phyloP scores from a whole-genome alignment of 192 early-diverging fungal species.

The Phlyctochytrium bullatum region DNA sequence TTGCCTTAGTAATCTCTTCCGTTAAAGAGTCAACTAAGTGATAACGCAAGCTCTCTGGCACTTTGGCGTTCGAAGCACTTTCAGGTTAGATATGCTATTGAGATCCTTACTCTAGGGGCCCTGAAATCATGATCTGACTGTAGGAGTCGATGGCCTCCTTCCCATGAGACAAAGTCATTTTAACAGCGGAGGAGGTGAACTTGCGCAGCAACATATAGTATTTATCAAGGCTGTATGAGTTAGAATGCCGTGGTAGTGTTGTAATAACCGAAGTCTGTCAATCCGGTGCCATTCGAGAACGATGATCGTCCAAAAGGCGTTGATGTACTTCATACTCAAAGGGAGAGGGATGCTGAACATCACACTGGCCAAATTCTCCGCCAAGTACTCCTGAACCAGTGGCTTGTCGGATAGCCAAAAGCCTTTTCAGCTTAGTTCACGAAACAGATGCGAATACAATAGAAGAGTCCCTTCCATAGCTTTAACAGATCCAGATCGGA shows the following conservation, averaged over 20 bases:
- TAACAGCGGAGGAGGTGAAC: too few relatives aligned
- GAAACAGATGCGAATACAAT: slow-evolving; percentile 70
- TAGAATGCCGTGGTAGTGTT: background rate
- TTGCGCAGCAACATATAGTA: slow-evolving; percentile 70
- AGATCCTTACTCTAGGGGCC: too few relatives aligned
- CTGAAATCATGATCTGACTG: too few relatives aligned
- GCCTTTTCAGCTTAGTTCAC: slow-evolving; percentile 48
- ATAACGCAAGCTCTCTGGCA: too few relatives aligned
- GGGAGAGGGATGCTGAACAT: slow-evolving; percentile 45
- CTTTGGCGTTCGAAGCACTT: too few relatives aligned
- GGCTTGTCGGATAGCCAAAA: slow-evolving; percentile 98
- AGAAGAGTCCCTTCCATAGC: slow-evolving; percentile 92
- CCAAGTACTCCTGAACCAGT: slow-evolving; percentile 83
- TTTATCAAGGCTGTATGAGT: slow-evolving; percentile 65
- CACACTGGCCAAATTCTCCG: slow-evolving; percentile 70
- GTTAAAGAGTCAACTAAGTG: too few relatives aligned
- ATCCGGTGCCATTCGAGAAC: slow-evolving; percentile 73
- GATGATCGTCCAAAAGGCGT: slow-evolving; percentile 67
- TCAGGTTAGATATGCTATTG: too few relatives aligned
- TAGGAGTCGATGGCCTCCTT: too few relatives aligned
- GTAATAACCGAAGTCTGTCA: slow-evolving; percentile 65
- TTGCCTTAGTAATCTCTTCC: too few relatives aligned
- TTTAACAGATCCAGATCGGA: slow-evolving; percentile 67
- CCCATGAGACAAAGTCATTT: too few relatives aligned
- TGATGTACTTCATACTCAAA: slow-evolving; percentile 55